Base-by-base conservation (phyloP, 2,329 filamentous ascomycete genomes). In the Alternaria sp. region DNA sequence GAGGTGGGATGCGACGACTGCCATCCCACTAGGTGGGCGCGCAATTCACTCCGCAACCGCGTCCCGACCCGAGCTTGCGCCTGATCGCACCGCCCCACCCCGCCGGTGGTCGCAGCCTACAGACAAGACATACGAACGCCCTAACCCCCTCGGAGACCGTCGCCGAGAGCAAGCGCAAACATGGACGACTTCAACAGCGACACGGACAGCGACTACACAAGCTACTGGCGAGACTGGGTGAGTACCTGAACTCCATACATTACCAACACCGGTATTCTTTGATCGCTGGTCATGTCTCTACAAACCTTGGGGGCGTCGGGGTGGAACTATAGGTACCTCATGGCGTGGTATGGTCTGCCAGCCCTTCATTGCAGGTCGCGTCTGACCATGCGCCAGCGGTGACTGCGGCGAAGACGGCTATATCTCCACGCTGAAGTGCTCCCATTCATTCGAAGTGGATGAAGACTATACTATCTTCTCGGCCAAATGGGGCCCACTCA, bases 191-290 rank as follows among this genome's bases (percentile, higher is more conserved):
- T 96, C 82, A 94, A 93, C 71, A 97, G 93, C 79, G 96, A 99
- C 82, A 97, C 94, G 12, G 96, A 99, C 80, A 97, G 94, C 82
- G 96, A 99, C 84, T 99, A 98, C 81, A 97, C 96, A 52, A 98
- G 93, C 83, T 99, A 98, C 82, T 99, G 96, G 96, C 87, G 95
- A 81, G 96, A 99, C 83, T 99, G 96, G 96, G 96, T 98, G 85
- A 84, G 93, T 90, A 63, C 66, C 65, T 59, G 19, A 40, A 57
- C 66, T 65, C 61, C 19, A 19, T 30, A 32, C 32, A 54, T 54
- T 40, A 21, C 53, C 45, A 28, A 28, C 25, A 50, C 17, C 28
- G 7, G 32, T 36, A 40, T 56, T 17, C 4, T 32, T 56, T 58
- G 54, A 44, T 36, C n/a, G 30, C 9, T 59, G 11, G 45, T 17